Base-by-base conservation (phyloP, 164 flowering plant genomes). In the Amborella trichopoda region DNA sequence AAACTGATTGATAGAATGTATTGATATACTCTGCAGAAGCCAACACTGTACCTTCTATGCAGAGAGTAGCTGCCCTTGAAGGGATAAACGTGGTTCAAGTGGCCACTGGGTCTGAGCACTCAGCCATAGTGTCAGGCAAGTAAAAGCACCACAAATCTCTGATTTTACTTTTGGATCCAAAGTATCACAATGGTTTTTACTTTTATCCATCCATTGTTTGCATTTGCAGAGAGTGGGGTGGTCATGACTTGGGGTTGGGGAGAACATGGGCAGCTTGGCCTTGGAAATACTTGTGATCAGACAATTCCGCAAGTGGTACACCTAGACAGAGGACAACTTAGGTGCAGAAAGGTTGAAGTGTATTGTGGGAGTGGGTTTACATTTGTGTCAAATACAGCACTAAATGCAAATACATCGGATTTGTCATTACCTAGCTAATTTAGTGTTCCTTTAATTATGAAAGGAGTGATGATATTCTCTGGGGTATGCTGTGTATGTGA, bases 171-270 rank as follows among this genome's bases (percentile, higher is more conserved):
- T 37, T 21, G 16, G 10, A 8, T n/a, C 6, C 41, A 37, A 8
- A 5, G 19, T 1, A n/a, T n/a, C 3, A n/a, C 6, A 37, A 3
- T 14, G 14, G 19, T 37, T 8, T 37, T 3, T 1, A n/a, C 41
- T 2, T 37, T 37, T 37, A 8, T 21, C 41, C n/a, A n/a, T n/a
- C n/a, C n/a, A n/a, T 14, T 37, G 13, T 11, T 26, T 37, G 16
- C 16, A 12, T n/a, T 24, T 66, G 59, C 77, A 84, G 97, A 67
- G 50, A 52, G 60, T 52, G 84, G 87, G 60, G 54, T 49, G 9
- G 46, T 83, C 36, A 66, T 58, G 77, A 70, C 77, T 43, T 90
- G 95, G 95, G 98, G 95, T 20, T 90, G 98, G 98, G 98, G 95
- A 20, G 98, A 90, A 59, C 98, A 90, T 48, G 98, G 98, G 23